phyloP scores from a whole-genome alignment of 805 yeast species.

The Citeromyces matritensis region DNA sequence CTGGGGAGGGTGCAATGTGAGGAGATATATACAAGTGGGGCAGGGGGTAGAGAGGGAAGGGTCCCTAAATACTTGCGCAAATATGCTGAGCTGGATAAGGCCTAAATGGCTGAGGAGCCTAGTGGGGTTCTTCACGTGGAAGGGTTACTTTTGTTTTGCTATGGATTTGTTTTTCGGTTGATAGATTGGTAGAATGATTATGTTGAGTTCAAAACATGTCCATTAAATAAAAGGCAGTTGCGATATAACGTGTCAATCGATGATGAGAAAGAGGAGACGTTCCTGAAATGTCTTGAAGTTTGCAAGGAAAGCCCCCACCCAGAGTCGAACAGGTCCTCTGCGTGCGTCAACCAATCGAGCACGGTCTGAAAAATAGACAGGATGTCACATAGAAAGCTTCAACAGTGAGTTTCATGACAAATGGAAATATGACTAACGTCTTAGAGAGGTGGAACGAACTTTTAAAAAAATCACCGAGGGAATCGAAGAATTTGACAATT shows the following conservation, averaged over 20 bases:
- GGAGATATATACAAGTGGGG: slow-evolving; percentile 65
- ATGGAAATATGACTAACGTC: slow-evolving; percentile 1
- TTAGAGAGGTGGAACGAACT: slow-evolving; percentile 44
- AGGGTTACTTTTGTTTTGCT: slow-evolving; percentile 28
- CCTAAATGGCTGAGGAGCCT: slow-evolving; percentile 25
- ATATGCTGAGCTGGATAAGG: slow-evolving; percentile 26
- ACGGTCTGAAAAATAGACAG: slow-evolving; percentile 1
- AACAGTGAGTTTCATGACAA: slow-evolving; percentile 15
- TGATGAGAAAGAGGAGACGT: too few relatives aligned
- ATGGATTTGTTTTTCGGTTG: slow-evolving; percentile 21
- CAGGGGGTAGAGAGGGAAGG: slow-evolving; percentile 84
- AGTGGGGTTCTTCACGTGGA: slow-evolving; percentile 22
- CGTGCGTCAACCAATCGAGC: too few relatives aligned
- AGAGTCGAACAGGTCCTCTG: too few relatives aligned
- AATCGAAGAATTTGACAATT: slow-evolving; percentile 34
- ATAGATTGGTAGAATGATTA: too few relatives aligned
- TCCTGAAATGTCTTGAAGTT: too few relatives aligned
- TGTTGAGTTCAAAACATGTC: too few relatives aligned
- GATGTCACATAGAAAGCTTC: slow-evolving; percentile 22
- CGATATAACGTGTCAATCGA: too few relatives aligned
- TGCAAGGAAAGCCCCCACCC: too few relatives aligned
- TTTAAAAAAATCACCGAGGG: slow-evolving; percentile 49
- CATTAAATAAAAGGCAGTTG: too few relatives aligned
- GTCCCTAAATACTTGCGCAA: slow-evolving; percentile 55
- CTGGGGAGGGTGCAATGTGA: slow-evolving; percentile 67